Base-by-base conservation (phyloP, 2,329 filamentous ascomycete genomes). In the Colletotrichum sidae region DNA sequence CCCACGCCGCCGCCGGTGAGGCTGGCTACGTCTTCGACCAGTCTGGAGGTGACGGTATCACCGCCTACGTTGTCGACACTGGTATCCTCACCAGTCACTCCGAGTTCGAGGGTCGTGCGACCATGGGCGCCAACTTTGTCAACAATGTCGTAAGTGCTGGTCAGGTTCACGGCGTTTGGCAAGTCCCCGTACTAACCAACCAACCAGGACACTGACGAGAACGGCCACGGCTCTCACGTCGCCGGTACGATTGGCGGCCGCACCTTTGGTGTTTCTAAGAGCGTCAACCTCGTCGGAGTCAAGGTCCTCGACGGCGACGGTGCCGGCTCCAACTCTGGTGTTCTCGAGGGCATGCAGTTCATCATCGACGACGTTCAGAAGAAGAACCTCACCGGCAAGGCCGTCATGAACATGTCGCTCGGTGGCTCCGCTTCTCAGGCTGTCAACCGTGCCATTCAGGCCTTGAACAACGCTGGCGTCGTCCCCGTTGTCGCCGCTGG, bases 201-300 rank as follows among this genome's bases (percentile, higher is more conserved):
- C 57, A 45, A 44, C 1, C 42, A 81, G 76, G 72, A 87, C 71
- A 80, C 80, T 4, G 86, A 89, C 58, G 80, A 84, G 69, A 86
- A 89, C 70, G 88, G 88, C 11, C 88, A 90, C 75, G 88, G 88
- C 45, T 88, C 81, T 60, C 89, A 90, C 77, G 86, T 89, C 34
- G 83, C 87, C 9, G 88, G 87, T 33, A 90, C 87, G 13, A 85
- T 89, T 47, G 88, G 80, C 25, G 86, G 87, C 39, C 79, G 77
- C 57, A 89, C 84, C 3, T 90, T 86, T 64, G 88, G 88, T 68
- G 86, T 90, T 6, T 86, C 88, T 70, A 89, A 89, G 78, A 83
- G 83, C 58, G 82, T 81, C 60, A 76, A 79, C 60, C 76, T 88
- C 49, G 75, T 88, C 56, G 85, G 82, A 42, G 86, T 90, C 76